Evolutionary conservation across 495 filamentous ascomycete genomes (phyloP).

Genomic region (Tuber brumale): DNA sequence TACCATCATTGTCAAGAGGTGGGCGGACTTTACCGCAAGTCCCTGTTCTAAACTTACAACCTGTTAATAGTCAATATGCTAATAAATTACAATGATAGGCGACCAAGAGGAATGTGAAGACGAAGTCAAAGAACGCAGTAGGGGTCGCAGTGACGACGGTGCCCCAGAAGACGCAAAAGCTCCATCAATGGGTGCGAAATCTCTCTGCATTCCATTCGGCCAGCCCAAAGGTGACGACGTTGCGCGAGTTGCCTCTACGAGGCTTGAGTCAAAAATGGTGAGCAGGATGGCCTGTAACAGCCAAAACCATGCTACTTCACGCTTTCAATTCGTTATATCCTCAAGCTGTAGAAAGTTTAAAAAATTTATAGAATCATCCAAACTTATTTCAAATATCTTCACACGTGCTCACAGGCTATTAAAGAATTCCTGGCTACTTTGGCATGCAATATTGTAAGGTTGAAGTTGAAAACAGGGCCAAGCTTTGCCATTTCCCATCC

Average conservation of each 20-base stretch:
- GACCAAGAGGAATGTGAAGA: slow-evolving; percentile 74
- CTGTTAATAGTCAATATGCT: neutral
- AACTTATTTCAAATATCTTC: too few relatives aligned
- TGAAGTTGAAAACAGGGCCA: too few relatives aligned
- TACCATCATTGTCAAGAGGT: slow-evolving; percentile 70
- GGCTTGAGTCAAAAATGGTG: too few relatives aligned
- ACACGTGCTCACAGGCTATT: too few relatives aligned
- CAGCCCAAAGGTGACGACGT: slow-evolving; percentile 63
- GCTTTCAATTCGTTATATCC: too few relatives aligned
- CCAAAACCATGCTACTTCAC: too few relatives aligned
- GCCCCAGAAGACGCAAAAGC: slow-evolving; percentile 68
- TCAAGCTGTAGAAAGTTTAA: too few relatives aligned
- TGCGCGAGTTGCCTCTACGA: too few relatives aligned
- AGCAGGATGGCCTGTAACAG: slow-evolving; percentile 29
- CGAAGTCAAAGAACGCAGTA: slow-evolving; percentile 81
- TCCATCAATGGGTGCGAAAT: slow-evolving; percentile 95
- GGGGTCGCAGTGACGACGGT: slow-evolving; percentile 60
- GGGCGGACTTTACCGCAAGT: slow-evolving; percentile 81
- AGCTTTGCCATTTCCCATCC: too few relatives aligned
- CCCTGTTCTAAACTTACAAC: neutral
- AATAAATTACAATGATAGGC: slow-evolving; percentile 16
- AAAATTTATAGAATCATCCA: too few relatives aligned
- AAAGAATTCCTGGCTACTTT: too few relatives aligned
- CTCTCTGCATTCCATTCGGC: slow-evolving; percentile 93
- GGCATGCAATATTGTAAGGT: too few relatives aligned